Conservation (phyloP, 2,329 filamentous ascomycete species). For the Phyllosticta paracitricarpa region DNA sequence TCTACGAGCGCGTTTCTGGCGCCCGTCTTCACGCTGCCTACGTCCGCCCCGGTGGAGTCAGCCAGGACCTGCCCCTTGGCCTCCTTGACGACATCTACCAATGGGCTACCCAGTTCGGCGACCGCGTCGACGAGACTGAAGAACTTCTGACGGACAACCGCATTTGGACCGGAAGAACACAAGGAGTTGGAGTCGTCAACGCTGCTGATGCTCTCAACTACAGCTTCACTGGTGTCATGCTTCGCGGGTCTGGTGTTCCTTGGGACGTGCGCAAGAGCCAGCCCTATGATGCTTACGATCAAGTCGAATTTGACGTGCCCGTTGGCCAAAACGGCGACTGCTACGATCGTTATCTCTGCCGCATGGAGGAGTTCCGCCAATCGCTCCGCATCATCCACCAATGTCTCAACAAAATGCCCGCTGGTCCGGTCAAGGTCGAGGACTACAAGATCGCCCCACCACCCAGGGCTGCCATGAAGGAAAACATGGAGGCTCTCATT, state of each 20-base stretch:
- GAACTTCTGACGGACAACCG: slow-evolving; percentile 98
- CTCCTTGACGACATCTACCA: slow-evolving; percentile 98
- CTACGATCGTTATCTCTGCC: slow-evolving; percentile 97
- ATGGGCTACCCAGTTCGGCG: slow-evolving; percentile 97
- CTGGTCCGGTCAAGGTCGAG: slow-evolving; percentile 87
- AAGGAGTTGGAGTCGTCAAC: slow-evolving; percentile 82
- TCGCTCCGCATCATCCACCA: slow-evolving; percentile 97
- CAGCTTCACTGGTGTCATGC: slow-evolving; percentile 94
- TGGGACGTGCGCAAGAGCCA: slow-evolving; percentile 96
- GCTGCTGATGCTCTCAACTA: slow-evolving; percentile 95
- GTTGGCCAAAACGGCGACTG: slow-evolving; percentile 96
- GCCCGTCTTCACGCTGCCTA: slow-evolving; percentile 96
- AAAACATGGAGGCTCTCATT: slow-evolving; percentile 99
- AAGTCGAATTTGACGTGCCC: slow-evolving; percentile 96
- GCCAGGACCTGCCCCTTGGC: slow-evolving; percentile 86
- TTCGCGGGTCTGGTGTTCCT: slow-evolving; percentile 88
- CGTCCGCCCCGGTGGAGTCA: slow-evolving; percentile 89
- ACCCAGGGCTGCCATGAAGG: slow-evolving; percentile 97
- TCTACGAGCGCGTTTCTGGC: slow-evolving; percentile 98
- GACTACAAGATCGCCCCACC: slow-evolving; percentile 98
- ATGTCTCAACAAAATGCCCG: slow-evolving; percentile 97
- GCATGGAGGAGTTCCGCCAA: slow-evolving; percentile 99
- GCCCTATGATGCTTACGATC: slow-evolving; percentile 94
- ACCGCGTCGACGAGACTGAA: slow-evolving; percentile 97
- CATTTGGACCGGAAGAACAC: slow-evolving; percentile 93